These are phyloP conservation scores for Aspergillus sp. DNA, from an alignment of 2,329 filamentous ascomycete genomes.

Conservation along the genomic window DNA sequence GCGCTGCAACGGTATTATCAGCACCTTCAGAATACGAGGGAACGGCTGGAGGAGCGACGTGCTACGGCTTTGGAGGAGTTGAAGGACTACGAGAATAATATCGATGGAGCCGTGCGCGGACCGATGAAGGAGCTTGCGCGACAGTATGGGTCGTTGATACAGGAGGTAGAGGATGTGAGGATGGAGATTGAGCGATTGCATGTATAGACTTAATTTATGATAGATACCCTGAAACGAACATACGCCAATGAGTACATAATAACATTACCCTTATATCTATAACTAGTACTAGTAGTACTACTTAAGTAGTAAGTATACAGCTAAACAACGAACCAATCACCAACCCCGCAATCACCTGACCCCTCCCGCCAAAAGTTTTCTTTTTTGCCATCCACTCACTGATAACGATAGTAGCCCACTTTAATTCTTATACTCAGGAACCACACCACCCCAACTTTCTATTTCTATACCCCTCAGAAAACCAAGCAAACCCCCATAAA, in stretches of 20 bases:
- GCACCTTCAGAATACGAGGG: conserved; percentile 33
- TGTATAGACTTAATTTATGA: conserved; percentile 8
- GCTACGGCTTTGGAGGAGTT: conserved; percentile 34
- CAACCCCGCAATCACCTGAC: conserved; percentile 31
- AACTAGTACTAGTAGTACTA: background rate
- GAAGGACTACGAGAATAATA: conserved; percentile 35
- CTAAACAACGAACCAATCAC: background rate
- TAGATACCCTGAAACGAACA: conserved; percentile 1
- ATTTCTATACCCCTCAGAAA: background rate
- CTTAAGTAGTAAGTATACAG: background rate
- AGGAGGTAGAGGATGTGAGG: conserved; percentile 36
- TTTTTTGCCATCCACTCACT: conserved; percentile 5
- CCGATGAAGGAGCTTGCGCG: conserved; percentile 41
- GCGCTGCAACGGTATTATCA: conserved; percentile 37
- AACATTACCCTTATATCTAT: too few relatives aligned
- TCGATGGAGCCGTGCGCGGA: conserved; percentile 17
- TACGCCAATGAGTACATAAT: background rate
- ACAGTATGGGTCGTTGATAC: conserved; percentile 39
- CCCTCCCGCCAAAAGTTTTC: conserved; percentile 27
- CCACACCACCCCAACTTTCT: background rate
- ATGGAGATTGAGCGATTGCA: conserved; percentile 32
- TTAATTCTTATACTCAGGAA: background rate
- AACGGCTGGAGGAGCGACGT: conserved; percentile 34
- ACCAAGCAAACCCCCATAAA: background rate
- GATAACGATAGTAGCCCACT: background rate